Percentiles rank a stretch among this genome's conserved stretches.
These are phyloP conservation scores for Acacia pycnantha DNA, from an alignment of 331 rosid species.

Conservation along the genomic window DNA sequence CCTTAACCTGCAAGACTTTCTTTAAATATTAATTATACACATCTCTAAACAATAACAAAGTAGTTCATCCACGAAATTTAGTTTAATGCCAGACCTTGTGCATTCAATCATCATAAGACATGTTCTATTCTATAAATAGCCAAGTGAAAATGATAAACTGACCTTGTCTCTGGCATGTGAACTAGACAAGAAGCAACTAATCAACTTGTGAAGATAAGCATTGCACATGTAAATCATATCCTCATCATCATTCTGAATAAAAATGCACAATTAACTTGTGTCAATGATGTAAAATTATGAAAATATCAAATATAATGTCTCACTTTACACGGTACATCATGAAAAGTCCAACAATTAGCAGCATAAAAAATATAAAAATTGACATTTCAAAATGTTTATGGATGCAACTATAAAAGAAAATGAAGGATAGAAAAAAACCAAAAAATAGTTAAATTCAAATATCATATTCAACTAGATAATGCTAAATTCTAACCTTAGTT, in stretches of 20 bases:
- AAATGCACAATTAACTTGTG: conserved; percentile 21
- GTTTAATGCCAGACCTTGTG: background rate
- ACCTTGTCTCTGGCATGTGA: conserved; percentile 97
- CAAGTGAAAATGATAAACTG: conserved; percentile 25
- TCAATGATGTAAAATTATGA: conserved; percentile 23
- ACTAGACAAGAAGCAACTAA: conserved; percentile 84
- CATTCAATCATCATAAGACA: background rate
- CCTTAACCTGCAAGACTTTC: background rate
- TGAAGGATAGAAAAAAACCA: background rate
- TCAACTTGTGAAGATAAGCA: conserved; percentile 91
- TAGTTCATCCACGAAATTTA: conserved; percentile 16
- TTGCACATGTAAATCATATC: conserved; percentile 94
- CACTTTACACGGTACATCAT: background rate
- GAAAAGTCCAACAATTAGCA: background rate
- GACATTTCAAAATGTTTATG: conserved; percentile 2
- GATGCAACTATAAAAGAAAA: background rate
- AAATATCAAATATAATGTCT: conserved; percentile 15
- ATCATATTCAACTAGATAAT: background rate
- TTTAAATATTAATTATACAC: background rate
- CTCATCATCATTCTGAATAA: conserved; percentile 87
- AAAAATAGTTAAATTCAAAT: background rate
- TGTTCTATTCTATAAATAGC: background rate
- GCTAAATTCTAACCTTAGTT: background rate
- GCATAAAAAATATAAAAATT: background rate
- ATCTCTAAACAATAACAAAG: background rate